Conservation (phyloP, 352 stramenopile genomes). For the Thalassiosira livingstoniorum region DNA sequence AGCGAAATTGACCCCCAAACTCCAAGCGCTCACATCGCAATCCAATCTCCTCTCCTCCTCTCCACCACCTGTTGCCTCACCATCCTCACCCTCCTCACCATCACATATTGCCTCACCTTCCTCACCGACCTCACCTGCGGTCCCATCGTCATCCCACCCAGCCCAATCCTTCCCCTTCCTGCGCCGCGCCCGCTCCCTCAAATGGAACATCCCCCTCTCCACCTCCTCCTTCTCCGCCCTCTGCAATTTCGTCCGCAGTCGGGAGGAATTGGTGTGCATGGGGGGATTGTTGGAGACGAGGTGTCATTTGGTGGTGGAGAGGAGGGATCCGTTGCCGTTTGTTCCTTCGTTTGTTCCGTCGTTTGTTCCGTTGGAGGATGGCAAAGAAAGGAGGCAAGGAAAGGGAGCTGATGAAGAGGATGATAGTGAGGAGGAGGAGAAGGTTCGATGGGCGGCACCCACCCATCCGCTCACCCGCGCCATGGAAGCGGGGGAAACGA, state of each 20-base stretch:
- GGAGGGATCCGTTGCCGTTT: constrained; percentile 77
- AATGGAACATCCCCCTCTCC: constrained; percentile 78
- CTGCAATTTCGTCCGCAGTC: constrained; percentile 58
- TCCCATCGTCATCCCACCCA: constrained; percentile 50
- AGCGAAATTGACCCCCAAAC: background rate
- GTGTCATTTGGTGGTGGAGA: constrained; percentile 83
- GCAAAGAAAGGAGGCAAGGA: background rate
- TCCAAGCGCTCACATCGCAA: background rate
- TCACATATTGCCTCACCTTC: too few relatives aligned
- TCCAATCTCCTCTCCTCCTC: background rate
- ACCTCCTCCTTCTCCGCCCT: constrained; percentile 69
- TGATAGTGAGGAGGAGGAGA: constrained; percentile 24
- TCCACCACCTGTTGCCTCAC: too few relatives aligned
- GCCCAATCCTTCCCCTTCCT: constrained; percentile 76
- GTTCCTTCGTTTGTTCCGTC: constrained; percentile 72
- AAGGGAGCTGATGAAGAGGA: constrained; percentile 20
- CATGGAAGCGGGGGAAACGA: constrained; percentile 53
- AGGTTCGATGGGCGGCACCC: constrained; percentile 67
- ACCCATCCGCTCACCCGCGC: constrained; percentile 44
- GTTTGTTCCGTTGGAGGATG: constrained; percentile 38
- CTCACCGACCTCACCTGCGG: constrained; percentile 58
- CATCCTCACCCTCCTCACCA: too few relatives aligned
- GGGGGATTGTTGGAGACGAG: constrained; percentile 77
- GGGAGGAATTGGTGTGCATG: constrained; percentile 72
- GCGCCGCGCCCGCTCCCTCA: constrained; percentile 65